phyloP scores from a whole-genome alignment of 2,329 filamentous ascomycete genomes.

The Neodidymelliopsis sp. region DNA sequence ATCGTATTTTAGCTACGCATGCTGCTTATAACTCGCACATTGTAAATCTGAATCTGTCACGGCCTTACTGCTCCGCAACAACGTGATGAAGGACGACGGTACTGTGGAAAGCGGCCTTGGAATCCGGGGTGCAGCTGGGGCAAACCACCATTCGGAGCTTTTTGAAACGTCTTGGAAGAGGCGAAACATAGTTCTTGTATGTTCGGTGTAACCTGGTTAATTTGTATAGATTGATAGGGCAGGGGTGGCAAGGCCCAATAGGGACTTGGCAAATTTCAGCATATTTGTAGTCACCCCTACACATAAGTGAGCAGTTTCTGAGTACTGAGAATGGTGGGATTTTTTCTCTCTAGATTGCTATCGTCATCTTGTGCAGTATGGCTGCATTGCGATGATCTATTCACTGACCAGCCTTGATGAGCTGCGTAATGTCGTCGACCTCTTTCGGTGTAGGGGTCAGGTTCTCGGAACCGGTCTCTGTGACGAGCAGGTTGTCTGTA shows the following conservation, averaged over 20 bases:
- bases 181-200: not conserved
- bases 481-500: conserved; percentile 81
- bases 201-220: conserved; percentile 7
- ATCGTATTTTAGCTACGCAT: not conserved
- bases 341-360: conserved; percentile 5
- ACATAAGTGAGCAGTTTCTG: not conserved
- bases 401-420: conserved; percentile 55
- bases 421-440: conserved; percentile 68
- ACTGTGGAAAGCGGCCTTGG: conserved; percentile 3
- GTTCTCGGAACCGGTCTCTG: conserved; percentile 80
- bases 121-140: not conserved
- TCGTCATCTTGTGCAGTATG: not conserved
- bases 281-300: not conserved
- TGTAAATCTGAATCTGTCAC: not conserved
- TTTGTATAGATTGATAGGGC: conserved; percentile 13
- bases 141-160: conserved; percentile 1
- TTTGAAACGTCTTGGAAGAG: not conserved
- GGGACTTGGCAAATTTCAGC: conserved; percentile 7
- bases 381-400: not conserved
- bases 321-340: conserved; percentile 5
- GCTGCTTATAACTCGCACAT: conserved; percentile 1
- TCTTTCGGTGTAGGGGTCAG: conserved; percentile 81
- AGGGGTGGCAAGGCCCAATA: not conserved
- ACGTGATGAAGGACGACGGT: not conserved
- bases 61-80: conserved; percentile 1